A percentile compares a stretch with the other conserved stretches of the same genome.
Evolutionary conservation across 148 eudicot species (phyloP).

Genomic region (Rhododendron molle): DNA sequence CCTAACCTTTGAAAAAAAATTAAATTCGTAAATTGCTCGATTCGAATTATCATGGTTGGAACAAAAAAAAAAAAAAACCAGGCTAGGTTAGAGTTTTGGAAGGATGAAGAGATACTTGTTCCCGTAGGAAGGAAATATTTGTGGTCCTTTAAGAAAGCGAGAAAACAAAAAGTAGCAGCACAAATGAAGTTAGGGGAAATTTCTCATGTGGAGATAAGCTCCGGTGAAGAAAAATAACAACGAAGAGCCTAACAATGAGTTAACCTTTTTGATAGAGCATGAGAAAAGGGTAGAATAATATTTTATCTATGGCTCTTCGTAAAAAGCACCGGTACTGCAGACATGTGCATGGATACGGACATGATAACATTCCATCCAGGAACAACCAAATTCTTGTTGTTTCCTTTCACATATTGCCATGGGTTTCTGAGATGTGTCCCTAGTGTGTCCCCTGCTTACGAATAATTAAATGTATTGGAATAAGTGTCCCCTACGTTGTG

Average conservation of each 20-base stretch:
- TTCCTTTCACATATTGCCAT: not conserved
- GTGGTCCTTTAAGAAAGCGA: not conserved
- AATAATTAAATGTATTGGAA: too few relatives aligned
- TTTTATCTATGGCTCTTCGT: not conserved
- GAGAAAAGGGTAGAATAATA: not conserved
- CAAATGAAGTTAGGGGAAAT: not conserved
- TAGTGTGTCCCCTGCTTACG: not conserved
- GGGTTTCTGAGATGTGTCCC: not conserved
- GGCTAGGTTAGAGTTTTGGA: not conserved
- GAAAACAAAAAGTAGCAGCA: not conserved
- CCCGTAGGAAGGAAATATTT: not conserved
- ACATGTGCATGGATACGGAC: not conserved
- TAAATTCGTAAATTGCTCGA: not conserved
- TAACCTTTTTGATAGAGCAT: not conserved
- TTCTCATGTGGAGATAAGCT: not conserved
- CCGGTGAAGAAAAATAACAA: not conserved
- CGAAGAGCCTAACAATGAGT: not conserved
- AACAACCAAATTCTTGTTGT: not conserved
- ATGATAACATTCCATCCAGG: not conserved
- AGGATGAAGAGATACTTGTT: not conserved
- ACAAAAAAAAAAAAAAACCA: too few relatives aligned
- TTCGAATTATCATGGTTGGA: not conserved
- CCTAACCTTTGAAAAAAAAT: too few relatives aligned
- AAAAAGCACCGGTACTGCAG: not conserved
- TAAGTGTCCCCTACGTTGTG: not conserved